phyloP scores from a whole-genome alignment of 2,329 filamentous ascomycete genomes.

The Fusarium vanettenii region DNA sequence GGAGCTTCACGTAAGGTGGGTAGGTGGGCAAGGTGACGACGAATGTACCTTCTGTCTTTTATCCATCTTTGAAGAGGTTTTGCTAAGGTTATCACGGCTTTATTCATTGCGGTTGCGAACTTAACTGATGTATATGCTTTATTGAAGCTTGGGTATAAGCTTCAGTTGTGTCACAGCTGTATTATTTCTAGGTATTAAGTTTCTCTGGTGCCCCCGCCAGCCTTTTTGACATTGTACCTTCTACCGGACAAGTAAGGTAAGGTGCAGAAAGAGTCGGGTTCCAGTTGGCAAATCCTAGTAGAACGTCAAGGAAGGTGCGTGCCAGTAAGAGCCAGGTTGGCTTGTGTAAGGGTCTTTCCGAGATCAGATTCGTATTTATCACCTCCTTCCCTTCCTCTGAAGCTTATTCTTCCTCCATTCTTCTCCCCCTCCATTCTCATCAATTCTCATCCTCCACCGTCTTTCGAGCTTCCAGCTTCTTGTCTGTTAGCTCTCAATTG shows the following conservation, averaged over 20 bases:
- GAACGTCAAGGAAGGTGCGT: slow-evolving; percentile 27
- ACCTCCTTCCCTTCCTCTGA: slow-evolving; percentile 23
- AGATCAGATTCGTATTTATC: slow-evolving; percentile 40
- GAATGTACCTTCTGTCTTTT: background rate
- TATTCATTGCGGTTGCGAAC: background rate
- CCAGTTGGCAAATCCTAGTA: background rate
- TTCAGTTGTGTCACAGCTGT: background rate
- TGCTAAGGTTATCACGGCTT: background rate
- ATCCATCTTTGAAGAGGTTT: background rate
- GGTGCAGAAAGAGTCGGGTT: slow-evolving; percentile 23
- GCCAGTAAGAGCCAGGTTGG: background rate
- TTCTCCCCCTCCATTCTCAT: slow-evolving; percentile 19
- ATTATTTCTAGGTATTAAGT: background rate
- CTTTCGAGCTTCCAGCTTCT: slow-evolving; percentile 2
- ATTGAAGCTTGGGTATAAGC: background rate
- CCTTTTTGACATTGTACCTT: background rate
- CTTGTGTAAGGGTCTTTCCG: slow-evolving; percentile 29
- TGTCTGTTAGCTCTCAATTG: slow-evolving; percentile 14
- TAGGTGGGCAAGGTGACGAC: background rate
- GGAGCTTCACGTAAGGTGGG: slow-evolving; percentile 35
- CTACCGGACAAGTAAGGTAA: slow-evolving; percentile 20
- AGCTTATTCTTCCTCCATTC: slow-evolving; percentile 23
- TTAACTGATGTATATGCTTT: background rate
- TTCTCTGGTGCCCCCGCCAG: too few relatives aligned
- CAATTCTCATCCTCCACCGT: slow-evolving; percentile 7